These are phyloP conservation scores for Mycotypha africana DNA, from an alignment of 371 early-diverging fungal species.

Conservation along the genomic window DNA sequence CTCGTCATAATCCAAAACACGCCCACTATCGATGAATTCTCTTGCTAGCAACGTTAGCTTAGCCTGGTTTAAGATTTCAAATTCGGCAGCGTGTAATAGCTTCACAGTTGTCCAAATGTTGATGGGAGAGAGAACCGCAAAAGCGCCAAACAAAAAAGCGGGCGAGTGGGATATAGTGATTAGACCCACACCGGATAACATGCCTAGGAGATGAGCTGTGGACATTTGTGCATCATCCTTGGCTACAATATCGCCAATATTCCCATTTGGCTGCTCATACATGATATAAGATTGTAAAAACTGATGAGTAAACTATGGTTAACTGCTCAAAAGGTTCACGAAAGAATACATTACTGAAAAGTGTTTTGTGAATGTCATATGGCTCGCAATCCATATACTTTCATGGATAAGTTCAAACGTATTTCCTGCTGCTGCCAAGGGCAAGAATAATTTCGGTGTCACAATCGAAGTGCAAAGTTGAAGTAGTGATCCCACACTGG, in stretches of 20 bases:
- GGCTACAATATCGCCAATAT: conserved; percentile 68
- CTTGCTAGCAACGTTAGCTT: conserved; percentile 47
- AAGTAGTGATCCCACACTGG: conserved; percentile 50
- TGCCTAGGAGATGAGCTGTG: conserved; percentile 62
- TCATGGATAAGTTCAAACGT: conserved; percentile 59
- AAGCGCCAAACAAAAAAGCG: conserved; percentile 50
- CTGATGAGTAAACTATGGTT: no score
- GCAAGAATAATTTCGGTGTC: conserved; percentile 48
- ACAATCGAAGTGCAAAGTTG: conserved; percentile 57
- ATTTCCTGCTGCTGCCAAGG: conserved; percentile 59
- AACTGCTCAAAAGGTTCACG: no score
- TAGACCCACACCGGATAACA: conserved; percentile 60
- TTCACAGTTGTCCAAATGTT: conserved; percentile 53
- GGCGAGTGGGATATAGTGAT: conserved; percentile 55
- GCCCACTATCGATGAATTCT: conserved; percentile 38
- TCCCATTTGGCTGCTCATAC: conserved; percentile 38
- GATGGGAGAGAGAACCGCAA: conserved; percentile 50
- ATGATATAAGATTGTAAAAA: neutral
- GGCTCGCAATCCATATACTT: conserved; percentile 64
- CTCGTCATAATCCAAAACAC: conserved; percentile 34
- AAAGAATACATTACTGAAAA: conserved; percentile 65
- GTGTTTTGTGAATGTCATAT: conserved; percentile 70
- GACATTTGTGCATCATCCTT: conserved; percentile 75
- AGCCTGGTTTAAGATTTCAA: conserved; percentile 64
- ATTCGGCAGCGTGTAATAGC: conserved; percentile 56